Percentiles rank a stretch among this genome's conserved stretches.
Conservation (phyloP, 257 asterid genomes). For the Osmanthus fragrans region DNA sequence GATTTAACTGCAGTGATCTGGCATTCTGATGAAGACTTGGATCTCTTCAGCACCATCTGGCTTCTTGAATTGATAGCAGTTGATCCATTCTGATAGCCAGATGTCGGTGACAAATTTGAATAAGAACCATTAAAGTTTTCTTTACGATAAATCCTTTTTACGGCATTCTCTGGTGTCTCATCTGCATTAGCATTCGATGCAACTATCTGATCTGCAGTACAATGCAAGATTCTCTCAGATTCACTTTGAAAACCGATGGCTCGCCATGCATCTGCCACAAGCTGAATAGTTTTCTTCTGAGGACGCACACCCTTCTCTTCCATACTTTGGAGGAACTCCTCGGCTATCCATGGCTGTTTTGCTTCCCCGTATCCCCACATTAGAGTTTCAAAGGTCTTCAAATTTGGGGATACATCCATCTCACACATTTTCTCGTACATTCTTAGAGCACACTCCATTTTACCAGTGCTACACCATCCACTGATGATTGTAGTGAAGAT, state of each 20-base stretch:
- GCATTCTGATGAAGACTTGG: slow-evolving; percentile 37
- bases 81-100: slow-evolving; percentile 35
- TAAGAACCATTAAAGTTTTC: slow-evolving; percentile 34
- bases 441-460: slow-evolving; percentile 68
- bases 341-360: slow-evolving; percentile 86
- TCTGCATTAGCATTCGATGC: slow-evolving; percentile 10
- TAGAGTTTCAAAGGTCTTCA: slow-evolving; percentile 81
- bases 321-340: slow-evolving; percentile 71
- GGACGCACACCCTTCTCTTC: slow-evolving; percentile 56
- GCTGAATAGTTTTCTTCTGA: slow-evolving; percentile 56
- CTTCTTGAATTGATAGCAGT: slow-evolving; percentile 26
- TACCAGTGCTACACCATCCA: slow-evolving; percentile 92
- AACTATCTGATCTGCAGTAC: slow-evolving; percentile 19
- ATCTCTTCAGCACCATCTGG: slow-evolving; percentile 40
- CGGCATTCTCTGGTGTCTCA: slow-evolving; percentile 20
- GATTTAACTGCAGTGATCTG: slow-evolving; percentile 36
- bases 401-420: slow-evolving; percentile 66
- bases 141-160: slow-evolving; percentile 26
- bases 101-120: slow-evolving; percentile 27
- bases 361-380: slow-evolving; percentile 98
- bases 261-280: slow-evolving; percentile 89
- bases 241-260: slow-evolving; percentile 68
- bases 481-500: slow-evolving; percentile 91
- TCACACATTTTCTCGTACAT: slow-evolving; percentile 59
- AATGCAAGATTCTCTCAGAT: slow-evolving; percentile 53